phyloP scores from a whole-genome alignment of 768 basidiomycete genomes.

The Naganishia antarctica region DNA sequence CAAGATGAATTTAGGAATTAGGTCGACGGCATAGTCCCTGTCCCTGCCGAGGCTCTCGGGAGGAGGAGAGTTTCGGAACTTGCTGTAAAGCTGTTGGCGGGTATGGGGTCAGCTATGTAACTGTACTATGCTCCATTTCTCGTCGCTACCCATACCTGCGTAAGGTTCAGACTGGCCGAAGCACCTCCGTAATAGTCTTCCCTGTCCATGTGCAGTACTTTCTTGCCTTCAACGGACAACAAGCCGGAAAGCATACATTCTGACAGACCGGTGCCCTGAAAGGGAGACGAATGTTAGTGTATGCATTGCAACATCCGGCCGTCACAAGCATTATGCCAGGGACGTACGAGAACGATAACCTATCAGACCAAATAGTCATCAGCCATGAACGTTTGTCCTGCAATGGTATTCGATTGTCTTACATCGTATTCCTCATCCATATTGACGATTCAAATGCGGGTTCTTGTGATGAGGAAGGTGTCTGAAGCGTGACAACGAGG shows the following conservation, averaged over 20 bases:
- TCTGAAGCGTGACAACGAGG: too few species aligned
- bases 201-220: slow-evolving; percentile 78
- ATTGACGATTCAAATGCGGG: slow-evolving; percentile 34
- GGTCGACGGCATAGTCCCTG: slow-evolving; percentile 95
- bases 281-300: slow-evolving; percentile 38
- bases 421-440: slow-evolving; percentile 99
- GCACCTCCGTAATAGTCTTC: slow-evolving; percentile 99
- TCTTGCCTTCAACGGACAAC: slow-evolving; percentile 98
- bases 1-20: slow-evolving; percentile 99
- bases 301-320: not conserved
- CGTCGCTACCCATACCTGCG: slow-evolving; percentile 63
- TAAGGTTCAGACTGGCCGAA: slow-evolving; percentile 91
- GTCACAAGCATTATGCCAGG: not conserved
- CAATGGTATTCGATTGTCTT: slow-evolving; percentile 30
- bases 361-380: slow-evolving; percentile 17
- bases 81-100: slow-evolving; percentile 73
- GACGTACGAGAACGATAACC: slow-evolving; percentile 47
- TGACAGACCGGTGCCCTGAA: slow-evolving; percentile 93
- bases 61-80: slow-evolving; percentile 75
- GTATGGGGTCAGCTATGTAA: not conserved
- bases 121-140: not conserved
- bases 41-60: slow-evolving; percentile 88
- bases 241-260: slow-evolving; percentile 98
- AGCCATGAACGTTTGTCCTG: slow-evolving; percentile 7
- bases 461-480: not conserved